These are phyloP conservation scores for Moricandia arvensis DNA, from an alignment of 345 rosid genomes.

Conservation along the genomic window DNA sequence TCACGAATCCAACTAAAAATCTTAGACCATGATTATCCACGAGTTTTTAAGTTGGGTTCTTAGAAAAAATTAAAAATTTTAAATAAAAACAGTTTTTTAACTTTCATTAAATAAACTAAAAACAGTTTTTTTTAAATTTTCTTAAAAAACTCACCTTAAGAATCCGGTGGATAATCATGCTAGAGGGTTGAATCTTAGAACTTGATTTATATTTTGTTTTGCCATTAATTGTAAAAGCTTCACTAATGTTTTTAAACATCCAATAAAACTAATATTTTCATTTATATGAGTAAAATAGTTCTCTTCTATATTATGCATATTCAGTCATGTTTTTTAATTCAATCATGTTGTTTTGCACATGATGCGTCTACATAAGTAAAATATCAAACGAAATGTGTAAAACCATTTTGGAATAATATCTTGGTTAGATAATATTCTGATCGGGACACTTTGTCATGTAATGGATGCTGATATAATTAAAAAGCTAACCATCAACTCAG, in stretches of 20 bases:
- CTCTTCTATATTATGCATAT: background rate
- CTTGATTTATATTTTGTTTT: constrained; percentile 1
- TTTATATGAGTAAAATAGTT: background rate
- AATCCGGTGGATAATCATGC: too few relatives aligned
- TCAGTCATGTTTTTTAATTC: background rate
- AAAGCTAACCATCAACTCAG: background rate
- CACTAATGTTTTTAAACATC: background rate
- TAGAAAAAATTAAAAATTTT: too few relatives aligned
- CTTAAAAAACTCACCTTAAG: too few relatives aligned
- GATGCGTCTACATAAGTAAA: background rate
- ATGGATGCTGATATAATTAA: background rate
- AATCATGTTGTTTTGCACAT: background rate
- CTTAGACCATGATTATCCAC: too few relatives aligned
- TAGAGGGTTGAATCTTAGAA: constrained; percentile 10
- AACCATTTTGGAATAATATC: background rate
- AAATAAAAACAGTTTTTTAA: too few relatives aligned
- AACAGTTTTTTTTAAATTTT: too few relatives aligned
- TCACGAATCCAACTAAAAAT: constrained; percentile 29
- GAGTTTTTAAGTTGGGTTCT: too few relatives aligned
- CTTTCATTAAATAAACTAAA: too few relatives aligned
- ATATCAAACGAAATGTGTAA: background rate
- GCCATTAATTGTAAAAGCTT: background rate
- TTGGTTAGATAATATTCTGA: background rate
- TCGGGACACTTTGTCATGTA: background rate
- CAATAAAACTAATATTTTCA: background rate